phyloP scores from a whole-genome alignment of 805 yeast genomes.

The Yarrowia osloensis region DNA sequence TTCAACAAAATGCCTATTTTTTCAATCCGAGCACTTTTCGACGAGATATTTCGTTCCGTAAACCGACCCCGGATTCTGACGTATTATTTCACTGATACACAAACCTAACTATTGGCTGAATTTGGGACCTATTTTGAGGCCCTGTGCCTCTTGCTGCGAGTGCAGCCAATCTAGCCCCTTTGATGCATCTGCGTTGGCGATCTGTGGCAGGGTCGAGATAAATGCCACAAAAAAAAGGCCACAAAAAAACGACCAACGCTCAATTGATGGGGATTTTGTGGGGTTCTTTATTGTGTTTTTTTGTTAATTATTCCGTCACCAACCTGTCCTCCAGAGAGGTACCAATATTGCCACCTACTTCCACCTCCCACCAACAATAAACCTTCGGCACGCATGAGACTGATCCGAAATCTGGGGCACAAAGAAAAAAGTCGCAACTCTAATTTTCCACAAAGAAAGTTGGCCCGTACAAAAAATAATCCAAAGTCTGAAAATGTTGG shows the following conservation, averaged over 20 bases:
- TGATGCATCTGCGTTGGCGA: not conserved
- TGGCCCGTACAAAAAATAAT: not conserved
- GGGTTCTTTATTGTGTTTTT: no score
- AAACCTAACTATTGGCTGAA: slow-evolving; percentile 16
- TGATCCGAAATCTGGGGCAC: slow-evolving; percentile 13
- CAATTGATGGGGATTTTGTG: no score
- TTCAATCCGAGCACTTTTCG: not conserved
- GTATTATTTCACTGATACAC: not conserved
- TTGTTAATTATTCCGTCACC: no score
- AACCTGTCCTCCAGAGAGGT: no score
- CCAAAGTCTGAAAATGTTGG: slow-evolving; percentile 8
- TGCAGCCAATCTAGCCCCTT: slow-evolving; percentile 23
- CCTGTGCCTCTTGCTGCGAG: slow-evolving; percentile 1
- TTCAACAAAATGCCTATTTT: not conserved
- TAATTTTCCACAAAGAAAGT: not conserved
- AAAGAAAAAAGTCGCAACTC: not conserved
- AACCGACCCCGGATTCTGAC: slow-evolving; percentile 5
- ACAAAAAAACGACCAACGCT: no score
- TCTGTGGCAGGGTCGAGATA: not conserved
- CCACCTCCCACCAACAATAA: not conserved
- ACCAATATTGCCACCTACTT: no score
- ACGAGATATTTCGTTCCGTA: no score
- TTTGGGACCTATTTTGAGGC: slow-evolving; percentile 14
- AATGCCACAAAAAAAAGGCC: not conserved
- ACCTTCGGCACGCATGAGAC: not conserved